Percentiles rank a stretch among this genome's conserved stretches.
Conservation (phyloP, 257 asterid species). For the Agastache rugosa region DNA sequence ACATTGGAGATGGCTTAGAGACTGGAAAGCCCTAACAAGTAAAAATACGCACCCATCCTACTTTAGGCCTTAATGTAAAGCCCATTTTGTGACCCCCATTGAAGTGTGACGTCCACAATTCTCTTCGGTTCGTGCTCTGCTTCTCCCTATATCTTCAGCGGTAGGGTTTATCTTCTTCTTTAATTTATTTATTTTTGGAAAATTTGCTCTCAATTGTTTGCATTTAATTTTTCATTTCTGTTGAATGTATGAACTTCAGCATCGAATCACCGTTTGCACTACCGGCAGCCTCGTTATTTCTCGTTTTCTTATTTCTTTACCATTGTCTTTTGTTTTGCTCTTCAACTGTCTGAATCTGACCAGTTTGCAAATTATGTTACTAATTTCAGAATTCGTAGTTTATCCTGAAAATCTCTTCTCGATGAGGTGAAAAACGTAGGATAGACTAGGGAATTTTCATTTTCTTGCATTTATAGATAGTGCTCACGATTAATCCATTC, state of each 20-base stretch:
- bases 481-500: not conserved
- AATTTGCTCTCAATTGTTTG: not conserved
- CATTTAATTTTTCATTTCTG: not conserved
- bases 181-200: not conserved
- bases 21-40: too few relatives aligned
- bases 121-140: constrained; percentile 25
- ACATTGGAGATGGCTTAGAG: too few relatives aligned
- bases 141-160: constrained; percentile 14
- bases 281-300: not conserved
- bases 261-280: not conserved
- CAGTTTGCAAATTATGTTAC: not conserved
- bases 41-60: too few relatives aligned
- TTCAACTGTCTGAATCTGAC: not conserved
- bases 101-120: too few relatives aligned
- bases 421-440: not conserved
- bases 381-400: not conserved
- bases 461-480: not conserved
- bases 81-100: too few relatives aligned
- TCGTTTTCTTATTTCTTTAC: not conserved
- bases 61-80: too few relatives aligned
- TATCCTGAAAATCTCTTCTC: not conserved
- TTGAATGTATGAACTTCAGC: not conserved
- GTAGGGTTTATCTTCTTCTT: constrained; percentile 35
- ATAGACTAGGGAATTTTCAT: not conserved
- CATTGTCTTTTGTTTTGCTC: not conserved